A percentile compares a stretch with the other conserved stretches of the same genome.
These are phyloP conservation scores for Citrus sinensis DNA, from an alignment of 345 rosid species.

Conservation along the genomic window DNA sequence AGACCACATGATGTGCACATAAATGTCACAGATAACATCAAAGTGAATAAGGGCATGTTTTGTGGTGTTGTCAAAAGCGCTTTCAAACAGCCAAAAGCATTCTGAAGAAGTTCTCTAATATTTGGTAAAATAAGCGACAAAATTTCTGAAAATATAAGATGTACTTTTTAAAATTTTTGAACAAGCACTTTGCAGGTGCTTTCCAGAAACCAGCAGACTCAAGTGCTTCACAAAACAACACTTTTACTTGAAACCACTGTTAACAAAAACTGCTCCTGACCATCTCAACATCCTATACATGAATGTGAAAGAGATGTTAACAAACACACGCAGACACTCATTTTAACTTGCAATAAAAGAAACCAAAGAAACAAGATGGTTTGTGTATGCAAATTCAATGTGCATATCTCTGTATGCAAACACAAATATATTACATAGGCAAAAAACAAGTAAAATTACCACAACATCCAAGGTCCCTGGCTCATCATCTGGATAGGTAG, in stretches of 20 bases:
- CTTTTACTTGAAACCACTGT: neutral
- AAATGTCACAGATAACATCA: neutral
- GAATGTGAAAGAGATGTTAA: neutral
- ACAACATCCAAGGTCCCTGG: constrained; percentile 54
- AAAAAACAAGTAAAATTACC: constrained; percentile 34
- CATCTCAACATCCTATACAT: neutral
- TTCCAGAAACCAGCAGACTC: neutral
- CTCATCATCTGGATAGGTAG: constrained; percentile 39
- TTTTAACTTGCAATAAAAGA: neutral
- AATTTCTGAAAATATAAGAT: too few species aligned
- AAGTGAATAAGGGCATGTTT: neutral
- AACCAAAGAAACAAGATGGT: neutral
- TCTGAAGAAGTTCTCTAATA: neutral
- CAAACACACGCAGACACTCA: neutral
- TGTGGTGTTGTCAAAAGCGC: neutral
- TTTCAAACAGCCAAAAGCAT: neutral
- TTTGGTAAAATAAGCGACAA: neutral
- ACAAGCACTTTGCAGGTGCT: neutral
- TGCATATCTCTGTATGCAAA: neutral
- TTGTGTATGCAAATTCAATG: neutral
- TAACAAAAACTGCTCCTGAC: neutral
- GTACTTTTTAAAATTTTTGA: neutral
- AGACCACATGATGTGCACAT: neutral
- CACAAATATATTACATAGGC: neutral
- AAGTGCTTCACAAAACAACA: neutral